phyloP scores from a whole-genome alignment of 2,329 filamentous ascomycete genomes.

The Gnomoniopsis sp. region DNA sequence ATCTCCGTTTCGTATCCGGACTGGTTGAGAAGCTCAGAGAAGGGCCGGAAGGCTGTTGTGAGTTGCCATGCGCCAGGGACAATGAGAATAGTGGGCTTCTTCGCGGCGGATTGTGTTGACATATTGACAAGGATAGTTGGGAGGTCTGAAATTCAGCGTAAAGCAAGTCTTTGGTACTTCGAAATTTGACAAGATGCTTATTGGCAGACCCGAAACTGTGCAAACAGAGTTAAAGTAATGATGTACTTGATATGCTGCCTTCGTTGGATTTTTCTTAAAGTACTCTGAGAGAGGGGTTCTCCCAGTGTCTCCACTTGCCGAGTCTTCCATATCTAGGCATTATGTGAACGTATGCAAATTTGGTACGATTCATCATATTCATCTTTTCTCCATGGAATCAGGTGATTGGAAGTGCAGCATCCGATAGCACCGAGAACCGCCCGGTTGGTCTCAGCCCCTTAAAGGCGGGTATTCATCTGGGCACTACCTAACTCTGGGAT shows the following conservation, averaged over 20 bases:
- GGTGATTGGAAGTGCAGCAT: neutral
- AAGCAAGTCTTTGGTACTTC: neutral
- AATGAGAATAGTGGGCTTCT: slow-evolving; percentile 7
- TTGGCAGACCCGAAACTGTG: too few relatives aligned
- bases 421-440: neutral
- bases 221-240: neutral
- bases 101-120: neutral
- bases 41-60: neutral
- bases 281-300: neutral
- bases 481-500: too few relatives aligned
- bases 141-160: neutral
- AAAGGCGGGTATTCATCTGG: too few relatives aligned
- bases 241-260: neutral
- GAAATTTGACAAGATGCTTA: too few relatives aligned
- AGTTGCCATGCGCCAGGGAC: slow-evolving; percentile 12
- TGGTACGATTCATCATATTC: neutral
- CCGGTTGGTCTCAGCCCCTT: too few relatives aligned
- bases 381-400: neutral
- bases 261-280: neutral
- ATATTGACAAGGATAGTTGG: neutral
- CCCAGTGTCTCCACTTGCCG: neutral
- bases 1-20: neutral
- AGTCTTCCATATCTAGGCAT: neutral
- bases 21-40: neutral
- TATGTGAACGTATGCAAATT: too few relatives aligned